Evolutionary conservation across 108 stramenopile species (phyloP), one percentile per base, ranked within the genome.

Genomic region (Pseudonitzschia multistriata): DNA sequence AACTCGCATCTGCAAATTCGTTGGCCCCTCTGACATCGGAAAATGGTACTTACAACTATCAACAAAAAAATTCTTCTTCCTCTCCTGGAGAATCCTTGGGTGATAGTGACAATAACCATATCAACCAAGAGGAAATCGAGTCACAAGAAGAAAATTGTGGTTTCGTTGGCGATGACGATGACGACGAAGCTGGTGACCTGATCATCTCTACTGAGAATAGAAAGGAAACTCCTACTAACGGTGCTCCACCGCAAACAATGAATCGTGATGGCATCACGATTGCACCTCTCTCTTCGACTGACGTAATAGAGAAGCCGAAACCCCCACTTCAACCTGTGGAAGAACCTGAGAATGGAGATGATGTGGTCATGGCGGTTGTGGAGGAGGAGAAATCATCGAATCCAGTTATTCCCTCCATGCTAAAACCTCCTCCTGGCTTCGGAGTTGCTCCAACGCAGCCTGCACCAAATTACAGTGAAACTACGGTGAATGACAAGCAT

Each of bases 181-280:
- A 74, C 28, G 67, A 75, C 37, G 74, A 75, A 25, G 74, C 56
- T 63, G 63, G 62, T 29, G 72, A 66, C 48, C 49, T 68, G 47
- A 31, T 68, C 31, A 6, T 57, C 5, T 17, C 7, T 17, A 17
- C 7, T 17, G 49, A 49, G 4, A 17, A 39, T 39, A 39, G 37
- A 39, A 5, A 5, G 10, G 37, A 39, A 39, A 39, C 7, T 39
- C 7, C 5, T 10, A 39, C 5, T 10, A 39, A 10, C 10, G 7
- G 10, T 5, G 37, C 37, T 39, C 17, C 49, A 15, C 19, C n/a
- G 6, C 13, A 49, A 49, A 15, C 49, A 7, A 17, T 49, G 6
- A 49, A 49, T 17, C 49, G 22, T 52, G 25, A 24, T 25, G 25
- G 21, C 49, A 4, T 17, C n/a, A 6, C 50, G 22, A 24, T 24